Evolutionary conservation across 176 grass and related monocot species (phyloP), one percentile per base, ranked within the genome.

Genomic region (Oryza officinalis): DNA sequence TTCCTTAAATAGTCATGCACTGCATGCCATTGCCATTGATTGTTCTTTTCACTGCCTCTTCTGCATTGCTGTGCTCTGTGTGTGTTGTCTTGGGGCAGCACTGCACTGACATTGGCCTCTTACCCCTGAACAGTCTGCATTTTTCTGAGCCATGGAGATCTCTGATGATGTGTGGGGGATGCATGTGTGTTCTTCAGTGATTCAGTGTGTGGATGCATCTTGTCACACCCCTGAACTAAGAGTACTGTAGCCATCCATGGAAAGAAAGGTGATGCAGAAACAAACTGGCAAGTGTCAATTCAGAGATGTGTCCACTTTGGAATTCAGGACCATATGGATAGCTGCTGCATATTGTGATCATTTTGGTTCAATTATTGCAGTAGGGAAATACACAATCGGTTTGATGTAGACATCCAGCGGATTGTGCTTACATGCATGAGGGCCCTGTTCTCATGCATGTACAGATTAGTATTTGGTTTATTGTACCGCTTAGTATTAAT

Each of bases 1-100:
- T 96, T 86, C 88, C 88, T 87, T 91, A 96, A 89, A 88, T 91
- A 82, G 88, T 71, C 68, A 71, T 46, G 72, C 75, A 78, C 61
- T 27, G 72, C 78, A 84, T 78, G 59, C 87, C 49, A 65, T 89
- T 84, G 46, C 80, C 81, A 64, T 45, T 89, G 87, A 87, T 81
- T 88, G 82, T 92, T 93, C 88, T 91, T 91, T 70, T 89, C 87
- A 71, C 83, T 71, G 63, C 74, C 30, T 65, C 70, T 60, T 65
- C 70, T 60, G 71, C 27, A 27, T 73, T 66, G 18, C 57, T 27
- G 40, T 38, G 75, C 59, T 90, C 91, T 89, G 85, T 84, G 90
- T 84, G 90, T 88, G 90, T 86, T 79, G 81, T 80, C 74, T 73
- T 83, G 82, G 61, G 67, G 80, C 71, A 74, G 85, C 79, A 87